Conservation (phyloP, 2,329 filamentous ascomycete genomes). For the Colletotrichum trifolii region DNA sequence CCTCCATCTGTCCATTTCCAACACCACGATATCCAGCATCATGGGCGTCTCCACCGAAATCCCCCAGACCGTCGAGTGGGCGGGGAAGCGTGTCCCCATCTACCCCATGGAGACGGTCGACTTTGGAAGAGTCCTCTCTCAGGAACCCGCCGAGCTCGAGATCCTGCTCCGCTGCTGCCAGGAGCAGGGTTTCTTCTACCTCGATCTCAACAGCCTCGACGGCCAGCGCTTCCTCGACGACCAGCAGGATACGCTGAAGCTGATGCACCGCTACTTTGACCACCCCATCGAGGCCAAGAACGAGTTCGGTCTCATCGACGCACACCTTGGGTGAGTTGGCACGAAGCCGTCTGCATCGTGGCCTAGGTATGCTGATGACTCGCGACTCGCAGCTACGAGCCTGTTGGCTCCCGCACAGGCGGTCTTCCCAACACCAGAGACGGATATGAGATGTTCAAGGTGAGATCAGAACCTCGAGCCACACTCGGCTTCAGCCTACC, state of each 20-base stretch:
- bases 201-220: constrained; percentile 64
- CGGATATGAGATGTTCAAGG: constrained; percentile 65
- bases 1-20: neutral
- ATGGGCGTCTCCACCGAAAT: constrained; percentile 35
- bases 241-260: constrained; percentile 61
- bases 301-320: constrained; percentile 64
- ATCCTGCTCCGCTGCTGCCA: constrained; percentile 61
- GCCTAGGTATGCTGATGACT: neutral
- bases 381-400: constrained; percentile 54
- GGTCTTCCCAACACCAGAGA: constrained; percentile 60
- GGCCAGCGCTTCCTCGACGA: constrained; percentile 64
- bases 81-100: constrained; percentile 60
- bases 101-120: constrained; percentile 64
- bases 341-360: neutral
- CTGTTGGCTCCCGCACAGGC: constrained; percentile 59
- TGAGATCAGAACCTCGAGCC: constrained; percentile 5
- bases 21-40: constrained; percentile 1
- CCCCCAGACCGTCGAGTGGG: constrained; percentile 60
- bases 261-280: constrained; percentile 68
- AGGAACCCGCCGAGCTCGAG: constrained; percentile 64
- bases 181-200: constrained; percentile 66
- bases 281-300: constrained; percentile 65
- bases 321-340: constrained; percentile 59
- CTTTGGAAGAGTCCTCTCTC: constrained; percentile 62
- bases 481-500: constrained; percentile 41